These are phyloP conservation scores for Neofusicoccum ribis DNA, from an alignment of 2,329 filamentous ascomycete species.

Conservation along the genomic window DNA sequence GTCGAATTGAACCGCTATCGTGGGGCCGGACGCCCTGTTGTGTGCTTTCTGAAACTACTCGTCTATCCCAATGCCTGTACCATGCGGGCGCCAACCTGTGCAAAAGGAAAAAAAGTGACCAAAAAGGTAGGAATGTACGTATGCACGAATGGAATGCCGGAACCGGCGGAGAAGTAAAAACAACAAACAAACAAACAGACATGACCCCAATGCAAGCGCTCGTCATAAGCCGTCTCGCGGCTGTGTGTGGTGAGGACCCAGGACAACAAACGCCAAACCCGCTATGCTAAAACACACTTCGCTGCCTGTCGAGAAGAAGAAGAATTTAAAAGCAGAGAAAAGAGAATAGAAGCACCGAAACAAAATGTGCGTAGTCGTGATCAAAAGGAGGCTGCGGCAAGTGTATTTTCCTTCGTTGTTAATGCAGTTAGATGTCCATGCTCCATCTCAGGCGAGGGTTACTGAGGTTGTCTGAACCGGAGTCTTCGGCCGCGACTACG, in stretches of 20 bases:
- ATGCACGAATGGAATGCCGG: conserved; percentile 10
- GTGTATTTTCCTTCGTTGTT: neutral
- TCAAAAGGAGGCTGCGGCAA: neutral
- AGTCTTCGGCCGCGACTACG: conserved; percentile 24
- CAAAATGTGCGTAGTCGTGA: neutral
- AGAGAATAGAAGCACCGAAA: neutral
- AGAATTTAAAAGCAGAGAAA: neutral
- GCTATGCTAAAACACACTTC: conserved; percentile 15
- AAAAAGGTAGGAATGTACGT: conserved; percentile 11
- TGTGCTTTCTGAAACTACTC: conserved; percentile 5
- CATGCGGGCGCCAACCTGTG: neutral
- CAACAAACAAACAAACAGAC: conserved; percentile 10
- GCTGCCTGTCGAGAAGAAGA: conserved; percentile 8
- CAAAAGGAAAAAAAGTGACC: neutral
- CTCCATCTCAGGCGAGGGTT: conserved; percentile 44
- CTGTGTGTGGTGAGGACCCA: conserved; percentile 2
- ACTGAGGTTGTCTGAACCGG: conserved; percentile 35
- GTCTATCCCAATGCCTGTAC: conserved; percentile 6
- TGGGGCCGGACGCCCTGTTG: neutral
- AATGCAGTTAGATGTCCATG: conserved; percentile 41
- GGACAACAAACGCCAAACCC: conserved; percentile 19
- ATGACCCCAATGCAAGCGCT: conserved; percentile 19
- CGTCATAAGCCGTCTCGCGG: conserved; percentile 19
- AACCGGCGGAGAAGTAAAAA: neutral
- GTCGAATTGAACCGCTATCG: conserved; percentile 1